Evolutionary conservation across 257 asterid genomes (phyloP), one percentile per base, ranked within the genome.

Genomic region (Gardenia jasminoides): DNA sequence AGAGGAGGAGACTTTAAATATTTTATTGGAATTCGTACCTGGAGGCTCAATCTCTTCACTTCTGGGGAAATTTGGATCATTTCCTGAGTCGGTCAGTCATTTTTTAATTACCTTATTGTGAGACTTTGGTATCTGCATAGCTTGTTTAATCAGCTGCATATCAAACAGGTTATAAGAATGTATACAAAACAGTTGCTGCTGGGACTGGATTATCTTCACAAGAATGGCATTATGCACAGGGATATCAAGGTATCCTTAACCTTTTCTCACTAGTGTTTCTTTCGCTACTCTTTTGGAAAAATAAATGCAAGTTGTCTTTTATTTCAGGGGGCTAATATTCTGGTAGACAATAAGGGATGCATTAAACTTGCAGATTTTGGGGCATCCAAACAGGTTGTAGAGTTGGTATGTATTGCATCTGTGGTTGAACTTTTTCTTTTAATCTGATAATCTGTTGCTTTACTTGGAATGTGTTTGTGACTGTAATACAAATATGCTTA

Each of bases 331-430:
- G 87, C 87, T 33, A 84, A 84, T 84, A 84, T 84, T 76, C 87
- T 84, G 39, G 87, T 84, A 74, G 87, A 84, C 73, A 84, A 84
- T 65, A 80, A 78, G 28, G 87, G 87, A 7, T 80, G 87, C 84
- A 84, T 84, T 68, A 84, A 80, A 78, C 87, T 84, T 74, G 87
- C 84, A n/a, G 87, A 84, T 72, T 84, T 84, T 69, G 87, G 87
- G 64, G 87, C 87, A 80, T 84, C 87, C 43, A 84, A 84, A 50
- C 84, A 81, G 65, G 87, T 84, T 72, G 87, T 80, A 20, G 84
- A 84, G 77, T 68, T 84, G 82, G 87, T 84, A 78, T 56, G 76
- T 64, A 22, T 36, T 41, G 47, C 30, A 41, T 72, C 46, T 22
- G 6, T 1, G 52, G 39, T 48, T 73, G 19, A 33, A 31, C 64